phyloP scores from a whole-genome alignment of 1,284 basidiomycete species.

The Trichosporon sp. region DNA sequence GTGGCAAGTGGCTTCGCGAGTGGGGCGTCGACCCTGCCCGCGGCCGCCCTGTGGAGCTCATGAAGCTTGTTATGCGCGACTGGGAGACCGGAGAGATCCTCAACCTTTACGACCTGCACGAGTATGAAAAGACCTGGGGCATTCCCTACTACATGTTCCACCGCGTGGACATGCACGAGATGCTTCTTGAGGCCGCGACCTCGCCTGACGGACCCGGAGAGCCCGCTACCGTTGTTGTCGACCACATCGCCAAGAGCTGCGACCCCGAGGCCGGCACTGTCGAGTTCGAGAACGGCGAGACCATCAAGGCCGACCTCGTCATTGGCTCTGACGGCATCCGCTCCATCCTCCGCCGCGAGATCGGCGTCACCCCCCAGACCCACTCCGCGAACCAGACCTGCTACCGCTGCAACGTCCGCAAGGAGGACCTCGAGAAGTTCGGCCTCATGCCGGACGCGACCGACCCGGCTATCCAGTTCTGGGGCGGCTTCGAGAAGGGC shows the following conservation, averaged over 20 bases:
- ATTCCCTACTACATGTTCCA: conserved; percentile 42
- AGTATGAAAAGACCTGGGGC: conserved; percentile 41
- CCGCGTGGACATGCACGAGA: conserved; percentile 47
- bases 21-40: conserved; percentile 36
- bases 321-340: conserved; percentile 49
- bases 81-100: conserved; percentile 38
- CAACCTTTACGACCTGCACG: conserved; percentile 33
- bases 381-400: conserved; percentile 46
- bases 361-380: conserved; percentile 37
- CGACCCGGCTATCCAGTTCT: conserved; percentile 48
- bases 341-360: conserved; percentile 30
- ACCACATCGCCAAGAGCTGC: conserved; percentile 39
- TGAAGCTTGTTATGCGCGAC: conserved; percentile 38
- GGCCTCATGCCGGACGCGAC: conserved; percentile 44
- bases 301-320: conserved; percentile 41
- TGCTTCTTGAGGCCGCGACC: conserved; percentile 39
- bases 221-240: conserved; percentile 33
- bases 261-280: conserved; percentile 38
- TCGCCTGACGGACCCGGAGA: conserved; percentile 35
- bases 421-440: conserved; percentile 36
- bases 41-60: conserved; percentile 35
- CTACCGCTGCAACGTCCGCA: conserved; percentile 49
- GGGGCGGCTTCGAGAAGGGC: conserved; percentile 44
- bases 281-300: conserved; percentile 43
- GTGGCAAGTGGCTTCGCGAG: conserved; percentile 35